A percentile compares a stretch with the other conserved stretches of the same genome.
These are phyloP conservation scores for Paspalum notatum DNA, from an alignment of 176 grass and related monocot species.

Conservation along the genomic window DNA sequence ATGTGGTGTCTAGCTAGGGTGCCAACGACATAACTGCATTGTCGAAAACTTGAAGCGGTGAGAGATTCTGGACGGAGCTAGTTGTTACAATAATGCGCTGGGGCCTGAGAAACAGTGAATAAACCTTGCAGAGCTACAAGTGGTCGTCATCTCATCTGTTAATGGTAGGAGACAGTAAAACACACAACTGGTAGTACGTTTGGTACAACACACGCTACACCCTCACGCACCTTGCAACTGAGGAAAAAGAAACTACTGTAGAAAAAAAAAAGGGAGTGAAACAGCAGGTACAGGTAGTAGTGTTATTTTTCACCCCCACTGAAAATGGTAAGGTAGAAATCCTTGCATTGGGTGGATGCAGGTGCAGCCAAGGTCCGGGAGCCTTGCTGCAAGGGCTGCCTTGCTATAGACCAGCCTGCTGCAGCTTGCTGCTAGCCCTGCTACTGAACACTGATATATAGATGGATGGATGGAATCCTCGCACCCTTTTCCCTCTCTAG, in stretches of 20 bases:
- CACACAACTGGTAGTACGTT: not conserved
- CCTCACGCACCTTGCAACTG: constrained; percentile 1
- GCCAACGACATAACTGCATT: not conserved
- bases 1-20: no score
- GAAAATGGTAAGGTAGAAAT: constrained; percentile 36
- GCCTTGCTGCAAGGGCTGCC: not conserved
- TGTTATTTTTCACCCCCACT: constrained; percentile 34
- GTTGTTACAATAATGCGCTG: not conserved
- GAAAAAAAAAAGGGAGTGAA: not conserved
- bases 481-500: not conserved
- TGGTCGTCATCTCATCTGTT: constrained; percentile 30
- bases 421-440: not conserved
- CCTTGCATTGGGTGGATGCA: constrained; percentile 29
- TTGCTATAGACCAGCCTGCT: not conserved
- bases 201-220: not conserved
- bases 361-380: no score
- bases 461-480: constrained; percentile 27
- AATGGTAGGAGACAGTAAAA: constrained; percentile 32
- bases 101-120: not conserved
- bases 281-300: not conserved
- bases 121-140: not conserved
- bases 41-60: not conserved
- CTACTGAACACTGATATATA: not conserved
- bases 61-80: not conserved
- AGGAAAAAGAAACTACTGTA: not conserved